Base-by-base conservation (phyloP, 768 basidiomycete species). In the Tylopilus sp. region DNA sequence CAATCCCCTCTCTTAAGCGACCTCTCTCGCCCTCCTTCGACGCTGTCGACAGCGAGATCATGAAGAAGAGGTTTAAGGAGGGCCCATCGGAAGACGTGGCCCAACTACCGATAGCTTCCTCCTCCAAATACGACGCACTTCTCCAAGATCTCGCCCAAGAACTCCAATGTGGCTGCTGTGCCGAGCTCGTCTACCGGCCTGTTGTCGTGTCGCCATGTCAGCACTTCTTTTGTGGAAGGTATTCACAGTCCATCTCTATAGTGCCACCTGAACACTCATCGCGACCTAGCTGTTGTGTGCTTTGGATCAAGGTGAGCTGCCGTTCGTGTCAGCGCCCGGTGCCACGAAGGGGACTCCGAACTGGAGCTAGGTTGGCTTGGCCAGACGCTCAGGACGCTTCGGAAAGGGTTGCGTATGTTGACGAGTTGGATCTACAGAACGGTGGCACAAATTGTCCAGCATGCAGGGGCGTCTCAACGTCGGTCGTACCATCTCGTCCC, bases 221-320 rank as follows among this genome's bases (percentile, higher is more conserved):
- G 59, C 91, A 93, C 75, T 91, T 88, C 76, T 92, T 91, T 65
- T 93, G 91, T 62, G 91, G 91, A 68, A 91, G 90, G 88, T 90
- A 69, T 52, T 71, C 59, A 44, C 31, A 13, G 10, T 42, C 8
- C 38, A 44, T 38, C 45, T 46, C 3, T 44, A 28, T 3, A n/a
- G 9, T 42, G 33, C 43, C 25, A 48, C 40, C 28, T 31, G 41
- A 31, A 56, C 86, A 81, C 67, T 92, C 83, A 61, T 48, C 10
- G 56, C 17, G 31, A 31, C 44, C 12, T 55, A 92, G 90, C 63
- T 92, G 90, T 66, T 87, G 86, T 64, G 74, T 81, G 1, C 79
- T 91, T 46, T 93, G 91, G 91, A 82, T 92, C 67, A 79, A 80
- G 57, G 89, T 91, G 70, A 83, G 87, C 81, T 55, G 38, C 20